Percentiles rank a stretch among this genome's conserved stretches.
These are phyloP conservation scores for Piromyces sp. DNA, from an alignment of 192 early-diverging fungal genomes.

Conservation along the genomic window DNA sequence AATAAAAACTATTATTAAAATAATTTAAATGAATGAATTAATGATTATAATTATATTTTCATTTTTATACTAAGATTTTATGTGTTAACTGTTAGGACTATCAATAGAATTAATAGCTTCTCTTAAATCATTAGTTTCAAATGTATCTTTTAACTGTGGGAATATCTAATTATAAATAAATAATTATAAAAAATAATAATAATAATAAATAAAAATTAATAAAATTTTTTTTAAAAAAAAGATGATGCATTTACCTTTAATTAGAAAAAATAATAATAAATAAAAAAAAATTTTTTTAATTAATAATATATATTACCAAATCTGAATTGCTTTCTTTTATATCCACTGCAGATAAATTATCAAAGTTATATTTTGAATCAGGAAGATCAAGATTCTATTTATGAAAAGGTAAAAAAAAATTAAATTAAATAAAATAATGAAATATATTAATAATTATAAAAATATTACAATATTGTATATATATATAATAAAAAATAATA, in stretches of 20 bases:
- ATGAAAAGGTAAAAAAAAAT: too few relatives aligned
- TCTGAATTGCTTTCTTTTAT: not conserved
- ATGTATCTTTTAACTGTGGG: not conserved
- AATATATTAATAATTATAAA: not conserved
- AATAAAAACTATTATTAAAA: too few relatives aligned
- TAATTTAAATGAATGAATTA: too few relatives aligned
- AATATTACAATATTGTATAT: too few relatives aligned
- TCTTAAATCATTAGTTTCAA: not conserved
- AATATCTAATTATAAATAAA: not conserved
- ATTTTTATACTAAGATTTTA: too few relatives aligned
- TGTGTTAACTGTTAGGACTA: not conserved
- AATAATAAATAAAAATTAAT: not conserved
- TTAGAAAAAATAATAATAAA: not conserved
- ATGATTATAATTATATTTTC: too few relatives aligned
- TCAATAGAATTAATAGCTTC: not conserved
- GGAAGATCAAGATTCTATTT: not conserved
- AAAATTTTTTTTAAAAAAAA: too few relatives aligned
- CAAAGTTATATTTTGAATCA: not conserved
- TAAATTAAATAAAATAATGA: not conserved
- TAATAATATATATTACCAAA: not conserved
- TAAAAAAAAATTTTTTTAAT: not conserved
- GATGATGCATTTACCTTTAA: too few relatives aligned
- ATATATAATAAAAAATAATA: not conserved
- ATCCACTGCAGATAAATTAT: not conserved
- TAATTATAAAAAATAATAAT: not conserved